These are phyloP conservation scores for Trichothecium sympodiale DNA, from an alignment of 2,329 filamentous ascomycete species.

Conservation along the genomic window DNA sequence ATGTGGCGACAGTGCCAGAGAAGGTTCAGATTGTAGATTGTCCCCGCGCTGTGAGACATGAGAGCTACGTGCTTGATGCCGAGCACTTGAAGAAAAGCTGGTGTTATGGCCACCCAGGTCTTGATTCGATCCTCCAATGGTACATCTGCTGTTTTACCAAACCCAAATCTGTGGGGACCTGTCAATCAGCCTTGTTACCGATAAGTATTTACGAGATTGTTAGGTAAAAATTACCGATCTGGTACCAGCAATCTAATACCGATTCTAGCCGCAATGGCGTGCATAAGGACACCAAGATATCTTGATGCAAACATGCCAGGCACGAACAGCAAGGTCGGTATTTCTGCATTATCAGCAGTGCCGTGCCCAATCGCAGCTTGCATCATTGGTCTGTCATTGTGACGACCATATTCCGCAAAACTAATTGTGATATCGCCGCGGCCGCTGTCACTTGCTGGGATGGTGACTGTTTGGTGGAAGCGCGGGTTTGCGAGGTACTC, in stretches of 20 bases:
- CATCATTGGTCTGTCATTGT: constrained; percentile 13
- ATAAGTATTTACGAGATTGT: constrained; percentile 9
- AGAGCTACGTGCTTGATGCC: constrained; percentile 18
- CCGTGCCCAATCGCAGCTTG: too few species aligned
- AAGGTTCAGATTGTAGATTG: constrained; percentile 18
- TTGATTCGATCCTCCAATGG: constrained; percentile 9
- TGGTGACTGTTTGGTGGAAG: constrained; percentile 15
- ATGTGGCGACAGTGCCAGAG: constrained; percentile 15
- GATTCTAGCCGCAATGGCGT: constrained; percentile 17
- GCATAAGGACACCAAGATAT: constrained; percentile 18
- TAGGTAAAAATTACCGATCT: constrained; percentile 15
- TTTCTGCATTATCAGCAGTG: constrained; percentile 3
- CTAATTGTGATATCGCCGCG: constrained; percentile 12
- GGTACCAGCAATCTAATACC: constrained; percentile 19
- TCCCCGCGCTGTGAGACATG: constrained; percentile 19
- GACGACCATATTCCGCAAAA: constrained; percentile 13
- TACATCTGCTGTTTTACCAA: constrained; percentile 12
- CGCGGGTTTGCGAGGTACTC: constrained; percentile 12
- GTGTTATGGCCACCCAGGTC: constrained; percentile 17
- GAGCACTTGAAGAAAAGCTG: constrained; percentile 21
- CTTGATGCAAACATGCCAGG: constrained; percentile 16
- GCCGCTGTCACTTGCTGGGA: constrained; percentile 9
- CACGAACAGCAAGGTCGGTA: constrained; percentile 16
- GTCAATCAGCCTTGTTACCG: not conserved
- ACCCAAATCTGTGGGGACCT: constrained; percentile 13